These are phyloP conservation scores for Cryptococcus amylolentus DNA, from an alignment of 1,284 basidiomycete species.

Conservation along the genomic window DNA sequence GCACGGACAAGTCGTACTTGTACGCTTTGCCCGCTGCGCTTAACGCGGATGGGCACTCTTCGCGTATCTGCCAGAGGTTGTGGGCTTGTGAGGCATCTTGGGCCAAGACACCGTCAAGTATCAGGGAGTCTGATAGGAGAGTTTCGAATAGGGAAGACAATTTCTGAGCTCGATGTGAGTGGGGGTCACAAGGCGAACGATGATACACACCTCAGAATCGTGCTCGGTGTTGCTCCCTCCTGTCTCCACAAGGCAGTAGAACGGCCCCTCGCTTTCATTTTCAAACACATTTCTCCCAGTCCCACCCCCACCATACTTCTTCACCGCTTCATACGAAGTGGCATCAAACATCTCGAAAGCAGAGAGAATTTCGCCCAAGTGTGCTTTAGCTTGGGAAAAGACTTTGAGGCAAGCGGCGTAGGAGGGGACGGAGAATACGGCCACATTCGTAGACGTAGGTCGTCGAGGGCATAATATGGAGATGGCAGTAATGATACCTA, in stretches of 20 bases:
- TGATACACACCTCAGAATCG: constrained; percentile 73
- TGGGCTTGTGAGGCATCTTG: constrained; percentile 87
- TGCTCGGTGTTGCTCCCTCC: constrained; percentile 91
- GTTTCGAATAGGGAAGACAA: constrained; percentile 73
- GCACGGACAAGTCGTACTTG: constrained; percentile 96
- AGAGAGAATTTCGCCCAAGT: constrained; percentile 91
- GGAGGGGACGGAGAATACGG: constrained; percentile 55
- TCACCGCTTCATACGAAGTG: constrained; percentile 52
- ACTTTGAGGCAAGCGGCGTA: constrained; percentile 56
- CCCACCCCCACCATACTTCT: constrained; percentile 38
- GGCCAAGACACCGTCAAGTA: constrained; percentile 87
- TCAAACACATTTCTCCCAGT: constrained; percentile 49
- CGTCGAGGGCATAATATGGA: constrained; percentile 92
- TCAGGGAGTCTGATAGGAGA: constrained; percentile 72
- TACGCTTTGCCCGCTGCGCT: constrained; percentile 92
- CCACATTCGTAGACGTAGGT: constrained; percentile 60
- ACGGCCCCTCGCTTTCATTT: constrained; percentile 61
- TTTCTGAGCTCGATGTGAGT: constrained; percentile 61
- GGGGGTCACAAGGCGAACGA: not conserved
- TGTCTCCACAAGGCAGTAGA: constrained; percentile 90
- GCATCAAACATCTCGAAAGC: constrained; percentile 95
- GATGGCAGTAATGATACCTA: constrained; percentile 90
- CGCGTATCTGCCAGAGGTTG: constrained; percentile 86
- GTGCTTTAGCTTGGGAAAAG: constrained; percentile 56
- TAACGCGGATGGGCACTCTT: constrained; percentile 86